Percentiles rank a stretch among this genome's conserved stretches.
Evolutionary conservation across 2,329 filamentous ascomycete genomes (phyloP).

Genomic region (Alternaria longipes): DNA sequence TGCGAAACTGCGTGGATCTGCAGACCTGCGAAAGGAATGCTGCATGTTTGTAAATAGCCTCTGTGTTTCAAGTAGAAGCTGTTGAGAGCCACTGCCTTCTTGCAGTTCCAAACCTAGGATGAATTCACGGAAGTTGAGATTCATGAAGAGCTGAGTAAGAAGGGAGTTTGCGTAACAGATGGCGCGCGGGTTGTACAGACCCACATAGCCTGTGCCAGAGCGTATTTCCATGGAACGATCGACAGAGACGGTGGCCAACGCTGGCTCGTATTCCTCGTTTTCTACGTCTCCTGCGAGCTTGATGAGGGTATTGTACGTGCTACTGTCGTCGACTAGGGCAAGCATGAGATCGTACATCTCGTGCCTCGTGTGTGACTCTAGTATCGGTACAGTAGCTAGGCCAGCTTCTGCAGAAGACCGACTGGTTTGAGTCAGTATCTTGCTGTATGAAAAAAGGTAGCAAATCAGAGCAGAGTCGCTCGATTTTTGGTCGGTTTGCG

Average conservation of each 20-base stretch:
- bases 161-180: conserved; percentile 98
- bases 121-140: conserved; percentile 84
- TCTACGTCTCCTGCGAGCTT: conserved; percentile 34
- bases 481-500: not conserved
- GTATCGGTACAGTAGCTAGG: conserved; percentile 36
- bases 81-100: conserved; percentile 67
- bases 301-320: conserved; percentile 41
- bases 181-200: conserved; percentile 89
- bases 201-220: conserved; percentile 82
- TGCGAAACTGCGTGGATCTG: conserved; percentile 78
- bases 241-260: conserved; percentile 64
- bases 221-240: conserved; percentile 75
- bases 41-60: conserved; percentile 87
- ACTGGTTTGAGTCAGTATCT: conserved; percentile 12
- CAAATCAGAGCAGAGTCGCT: not conserved
- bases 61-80: conserved; percentile 79
- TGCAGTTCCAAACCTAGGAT: conserved; percentile 69
- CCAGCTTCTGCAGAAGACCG: conserved; percentile 23
- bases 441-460: not conserved
- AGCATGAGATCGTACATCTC: conserved; percentile 51
- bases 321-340: conserved; percentile 44
- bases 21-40: conserved; percentile 75
- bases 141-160: conserved; percentile 96
- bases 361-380: conserved; percentile 48
- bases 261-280: conserved; percentile 58